Percentiles rank a stretch among this genome's conserved stretches.
These are phyloP conservation scores for Ceratopteris richardii DNA, from an alignment of 75 land plant species.

Conservation along the genomic window DNA sequence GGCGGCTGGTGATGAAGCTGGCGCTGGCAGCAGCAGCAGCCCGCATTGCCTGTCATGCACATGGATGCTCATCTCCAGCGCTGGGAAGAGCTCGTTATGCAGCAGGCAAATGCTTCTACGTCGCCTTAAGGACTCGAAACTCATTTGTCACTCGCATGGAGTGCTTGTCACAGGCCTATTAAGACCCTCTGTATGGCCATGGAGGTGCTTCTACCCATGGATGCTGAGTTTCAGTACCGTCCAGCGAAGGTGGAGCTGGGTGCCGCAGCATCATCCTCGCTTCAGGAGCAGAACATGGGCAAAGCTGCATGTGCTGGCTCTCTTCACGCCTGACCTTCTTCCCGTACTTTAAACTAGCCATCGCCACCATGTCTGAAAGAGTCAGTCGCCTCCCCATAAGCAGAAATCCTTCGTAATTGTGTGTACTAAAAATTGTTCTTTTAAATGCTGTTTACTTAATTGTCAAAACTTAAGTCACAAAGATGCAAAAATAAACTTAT, in stretches of 20 bases:
- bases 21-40: neutral
- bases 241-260: neutral
- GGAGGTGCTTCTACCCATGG: neutral
- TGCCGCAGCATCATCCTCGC: neutral
- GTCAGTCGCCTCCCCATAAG: too few species aligned
- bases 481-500: too few species aligned
- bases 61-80: neutral
- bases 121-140: constrained; percentile 1
- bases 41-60: neutral
- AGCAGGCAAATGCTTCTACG: neutral
- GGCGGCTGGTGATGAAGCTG: too few species aligned
- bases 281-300: neutral
- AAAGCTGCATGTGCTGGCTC: neutral
- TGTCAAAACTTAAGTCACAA: too few species aligned
- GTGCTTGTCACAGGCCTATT: neutral
- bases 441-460: too few species aligned
- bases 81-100: neutral
- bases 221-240: neutral
- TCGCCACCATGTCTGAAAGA: too few species aligned
- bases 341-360: too few species aligned
- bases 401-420: too few species aligned
- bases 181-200: neutral
- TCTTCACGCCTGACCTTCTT: neutral
- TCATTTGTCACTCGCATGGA: neutral
- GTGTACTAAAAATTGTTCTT: too few species aligned